Conservation (phyloP, 257 asterid genomes). For the Eucommia ulmoides region DNA sequence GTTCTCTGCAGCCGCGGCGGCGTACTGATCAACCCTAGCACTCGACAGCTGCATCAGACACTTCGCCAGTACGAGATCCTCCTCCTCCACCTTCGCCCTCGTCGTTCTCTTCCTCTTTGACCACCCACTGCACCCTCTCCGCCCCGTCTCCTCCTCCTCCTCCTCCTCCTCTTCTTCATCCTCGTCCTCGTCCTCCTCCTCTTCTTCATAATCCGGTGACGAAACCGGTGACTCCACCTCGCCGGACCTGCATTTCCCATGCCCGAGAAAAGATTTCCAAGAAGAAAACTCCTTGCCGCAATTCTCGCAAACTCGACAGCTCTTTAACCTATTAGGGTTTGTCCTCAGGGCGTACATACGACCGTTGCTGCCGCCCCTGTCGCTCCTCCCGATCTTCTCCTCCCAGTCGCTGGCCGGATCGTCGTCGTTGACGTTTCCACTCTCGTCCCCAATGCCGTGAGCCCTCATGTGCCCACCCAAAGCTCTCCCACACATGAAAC, state of each 20-base stretch:
- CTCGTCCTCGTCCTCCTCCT: slow-evolving; percentile 53
- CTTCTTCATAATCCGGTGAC: slow-evolving; percentile 43
- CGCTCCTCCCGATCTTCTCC: slow-evolving; percentile 28
- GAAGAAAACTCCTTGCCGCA: slow-evolving; percentile 85
- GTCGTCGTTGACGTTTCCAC: slow-evolving; percentile 40
- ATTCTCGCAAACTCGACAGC: slow-evolving; percentile 62
- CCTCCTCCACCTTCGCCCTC: slow-evolving; percentile 25
- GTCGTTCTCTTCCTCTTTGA: slow-evolving; percentile 68
- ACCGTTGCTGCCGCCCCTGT: slow-evolving; percentile 26
- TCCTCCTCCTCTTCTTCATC: slow-evolving; percentile 46
- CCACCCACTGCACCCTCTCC: slow-evolving; percentile 35
- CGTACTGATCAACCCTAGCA: background rate
- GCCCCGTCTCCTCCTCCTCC: slow-evolving; percentile 26
- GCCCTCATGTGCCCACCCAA: slow-evolving; percentile 98
- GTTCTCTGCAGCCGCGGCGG: too few species aligned
- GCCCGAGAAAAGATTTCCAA: slow-evolving; percentile 91
- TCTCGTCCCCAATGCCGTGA: slow-evolving; percentile 74
- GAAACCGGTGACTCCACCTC: slow-evolving; percentile 66
- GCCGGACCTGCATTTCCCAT: slow-evolving; percentile 72
- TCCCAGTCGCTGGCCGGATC: slow-evolving; percentile 67
- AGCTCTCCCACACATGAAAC: slow-evolving; percentile 89
- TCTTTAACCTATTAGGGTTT: slow-evolving; percentile 69
- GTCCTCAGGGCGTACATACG: slow-evolving; percentile 76
- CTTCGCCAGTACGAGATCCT: background rate
- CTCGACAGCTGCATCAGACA: background rate